Evolutionary conservation across 495 filamentous ascomycete genomes (phyloP), one percentile per base, ranked within the genome.

Genomic region (Letharia columbiana): DNA sequence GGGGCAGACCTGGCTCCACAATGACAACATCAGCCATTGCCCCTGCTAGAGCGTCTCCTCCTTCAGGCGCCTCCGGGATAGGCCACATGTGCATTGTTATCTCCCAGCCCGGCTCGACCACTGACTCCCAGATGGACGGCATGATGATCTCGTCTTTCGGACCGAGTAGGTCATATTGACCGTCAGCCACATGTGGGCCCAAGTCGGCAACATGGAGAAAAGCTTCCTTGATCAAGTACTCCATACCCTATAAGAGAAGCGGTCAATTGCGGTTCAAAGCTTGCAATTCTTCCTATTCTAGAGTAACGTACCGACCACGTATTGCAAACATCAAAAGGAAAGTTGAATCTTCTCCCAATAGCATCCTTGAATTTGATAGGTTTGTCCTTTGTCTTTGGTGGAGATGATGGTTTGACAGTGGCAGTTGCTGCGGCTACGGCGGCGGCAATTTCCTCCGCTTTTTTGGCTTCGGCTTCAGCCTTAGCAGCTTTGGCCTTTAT

Each of bases 21-120:
- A 75, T 67, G 7, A 66, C 64, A 47, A 68, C 49, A 37, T 68
- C 73, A 41, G 73, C 65, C 5, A 67, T 66, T 10, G 72, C 71
- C 31, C 74, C 72, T 15, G 70, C 70, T 11, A 76, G 71, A 63
- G 75, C 67, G 23, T 80, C 76, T 50, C 79, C 78, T 11, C 77
- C 73, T 20, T 74, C 73, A 60, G 79, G 79, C 18, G 80, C 81
- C 69, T 87, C 86, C 7, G 83, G 85, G 80, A 96, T 89, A 8
- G 93, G 92, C 92, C 92, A 97, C 91, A 96, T 94, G 69, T 95
- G 90, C 93, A 96, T 96, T 4, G 87, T 92, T 71, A 97, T 88
- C 49, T 83, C 81, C 91, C 90, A 96, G 73, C 92, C 91, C 9
- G 91, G 91, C 75, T 94, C 84, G 56, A 96, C 77, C 58, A 91